Percentiles rank a stretch among this genome's conserved stretches.
These are phyloP conservation scores for Alternaria metachromatica DNA, from an alignment of 2,329 filamentous ascomycete genomes.

Conservation along the genomic window DNA sequence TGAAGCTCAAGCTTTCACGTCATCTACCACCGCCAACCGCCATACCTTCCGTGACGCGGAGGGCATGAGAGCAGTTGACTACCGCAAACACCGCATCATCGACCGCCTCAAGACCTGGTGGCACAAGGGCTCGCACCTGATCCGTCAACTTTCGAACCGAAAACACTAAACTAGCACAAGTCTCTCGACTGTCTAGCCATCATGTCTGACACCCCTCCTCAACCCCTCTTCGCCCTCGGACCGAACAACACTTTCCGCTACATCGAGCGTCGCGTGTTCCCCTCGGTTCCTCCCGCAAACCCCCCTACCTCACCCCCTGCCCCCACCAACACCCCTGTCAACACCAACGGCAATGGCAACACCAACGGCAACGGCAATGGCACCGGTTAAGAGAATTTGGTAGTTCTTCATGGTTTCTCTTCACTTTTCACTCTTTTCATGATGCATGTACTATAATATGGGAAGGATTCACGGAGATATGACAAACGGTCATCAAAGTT, in stretches of 20 bases:
- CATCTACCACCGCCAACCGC: slow-evolving; percentile 23
- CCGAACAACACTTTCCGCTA: not conserved
- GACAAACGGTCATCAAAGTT: not conserved
- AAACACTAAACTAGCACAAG: not conserved
- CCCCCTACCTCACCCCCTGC: not conserved
- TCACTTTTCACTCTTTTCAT: not conserved
- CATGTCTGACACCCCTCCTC: not conserved
- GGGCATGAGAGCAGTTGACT: slow-evolving; percentile 30
- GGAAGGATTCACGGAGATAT: not conserved
- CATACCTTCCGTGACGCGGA: slow-evolving; percentile 35
- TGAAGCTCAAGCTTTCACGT: slow-evolving; percentile 25
- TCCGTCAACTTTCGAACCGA: slow-evolving; percentile 21
- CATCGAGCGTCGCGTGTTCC: not conserved
- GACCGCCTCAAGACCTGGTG: slow-evolving; percentile 29
- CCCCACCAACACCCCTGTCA: not conserved
- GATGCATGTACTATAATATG: not conserved
- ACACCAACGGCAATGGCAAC: not conserved
- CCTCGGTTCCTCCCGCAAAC: not conserved
- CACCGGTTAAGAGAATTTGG: not conserved
- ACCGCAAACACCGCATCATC: slow-evolving; percentile 29
- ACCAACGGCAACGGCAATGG: not conserved
- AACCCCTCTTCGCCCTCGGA: not conserved
- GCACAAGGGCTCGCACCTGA: slow-evolving; percentile 28
- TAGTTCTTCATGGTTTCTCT: not conserved
- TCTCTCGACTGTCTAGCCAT: not conserved